Evolutionary conservation across 306 rosid species (phyloP).

Genomic region (Carpinus fangiana): DNA sequence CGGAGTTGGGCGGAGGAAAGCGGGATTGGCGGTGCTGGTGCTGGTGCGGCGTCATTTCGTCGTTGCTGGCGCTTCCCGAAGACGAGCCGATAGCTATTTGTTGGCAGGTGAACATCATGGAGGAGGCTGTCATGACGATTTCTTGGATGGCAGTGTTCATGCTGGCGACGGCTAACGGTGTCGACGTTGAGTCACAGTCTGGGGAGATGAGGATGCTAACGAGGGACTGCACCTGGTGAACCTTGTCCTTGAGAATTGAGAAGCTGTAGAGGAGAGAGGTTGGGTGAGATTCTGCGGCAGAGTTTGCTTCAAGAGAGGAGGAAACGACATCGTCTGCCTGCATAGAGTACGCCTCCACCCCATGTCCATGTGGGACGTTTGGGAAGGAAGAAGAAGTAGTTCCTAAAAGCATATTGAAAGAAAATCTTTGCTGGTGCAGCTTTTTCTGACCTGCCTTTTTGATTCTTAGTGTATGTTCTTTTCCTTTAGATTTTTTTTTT

Average conservation of each 20-base stretch:
- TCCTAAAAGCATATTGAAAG: constrained; percentile 43
- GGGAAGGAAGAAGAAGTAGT: constrained; percentile 31
- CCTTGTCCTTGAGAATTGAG: constrained; percentile 67
- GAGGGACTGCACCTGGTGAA: constrained; percentile 56
- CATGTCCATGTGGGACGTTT: constrained; percentile 33
- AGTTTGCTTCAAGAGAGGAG: constrained; percentile 32
- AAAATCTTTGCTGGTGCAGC: background rate
- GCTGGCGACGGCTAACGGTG: constrained; percentile 47
- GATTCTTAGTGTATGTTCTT: background rate
- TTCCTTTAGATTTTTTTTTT: background rate
- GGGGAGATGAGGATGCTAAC: constrained; percentile 53
- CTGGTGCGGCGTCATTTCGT: constrained; percentile 28
- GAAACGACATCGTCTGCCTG: constrained; percentile 17
- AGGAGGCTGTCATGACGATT: constrained; percentile 63
- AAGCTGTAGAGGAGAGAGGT: constrained; percentile 63
- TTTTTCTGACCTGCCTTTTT: background rate
- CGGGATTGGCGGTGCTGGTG: constrained; percentile 2
- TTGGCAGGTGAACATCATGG: constrained; percentile 77
- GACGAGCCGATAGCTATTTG: constrained; percentile 41
- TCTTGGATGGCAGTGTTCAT: constrained; percentile 69
- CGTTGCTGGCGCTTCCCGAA: constrained; percentile 31
- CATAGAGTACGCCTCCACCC: constrained; percentile 29
- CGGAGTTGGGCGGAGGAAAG: constrained; percentile 25
- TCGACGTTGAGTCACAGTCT: constrained; percentile 33
- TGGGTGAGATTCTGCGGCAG: constrained; percentile 32